phyloP scores from a whole-genome alignment of 192 early-diverging fungal genomes.

The Funneliformis mosseae region DNA sequence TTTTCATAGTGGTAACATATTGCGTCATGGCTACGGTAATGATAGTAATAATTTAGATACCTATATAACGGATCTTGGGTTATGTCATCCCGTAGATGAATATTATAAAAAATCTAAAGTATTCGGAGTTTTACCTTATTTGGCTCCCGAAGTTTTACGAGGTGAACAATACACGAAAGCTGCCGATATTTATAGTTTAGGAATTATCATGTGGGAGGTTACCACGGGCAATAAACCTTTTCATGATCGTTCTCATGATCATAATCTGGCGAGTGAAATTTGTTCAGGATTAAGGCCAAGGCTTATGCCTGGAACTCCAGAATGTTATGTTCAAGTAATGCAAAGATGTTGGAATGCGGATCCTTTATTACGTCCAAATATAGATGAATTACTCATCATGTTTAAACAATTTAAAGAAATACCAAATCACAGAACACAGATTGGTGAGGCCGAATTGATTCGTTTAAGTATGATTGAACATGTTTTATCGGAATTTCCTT shows the following conservation, averaged over 20 bases:
- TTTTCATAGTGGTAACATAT: constrained; percentile 23
- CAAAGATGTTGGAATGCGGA: constrained; percentile 27
- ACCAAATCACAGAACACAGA: constrained; percentile 5
- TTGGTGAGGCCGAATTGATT: neutral
- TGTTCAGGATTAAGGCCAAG: constrained; percentile 38
- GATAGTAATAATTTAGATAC: constrained; percentile 23
- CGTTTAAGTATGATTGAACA: neutral
- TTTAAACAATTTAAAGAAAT: constrained; percentile 2
- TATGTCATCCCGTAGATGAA: neutral
- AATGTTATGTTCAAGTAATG: constrained; percentile 23
- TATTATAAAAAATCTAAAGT: neutral
- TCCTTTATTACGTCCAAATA: neutral
- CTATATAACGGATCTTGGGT: constrained; percentile 14
- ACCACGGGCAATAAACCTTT: constrained; percentile 44
- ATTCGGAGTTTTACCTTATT: constrained; percentile 12
- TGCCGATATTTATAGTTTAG: constrained; percentile 47
- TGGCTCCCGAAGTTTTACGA: constrained; percentile 14
- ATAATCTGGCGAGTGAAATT: constrained; percentile 34
- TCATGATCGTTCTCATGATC: constrained; percentile 33
- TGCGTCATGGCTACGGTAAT: neutral
- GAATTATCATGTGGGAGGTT: constrained; percentile 49
- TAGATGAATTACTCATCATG: neutral
- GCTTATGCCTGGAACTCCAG: constrained; percentile 40
- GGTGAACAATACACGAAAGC: constrained; percentile 35
- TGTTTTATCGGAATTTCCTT: neutral